These are phyloP conservation scores for Mallotus japonicus DNA, from an alignment of 441 rosid species.

Conservation along the genomic window DNA sequence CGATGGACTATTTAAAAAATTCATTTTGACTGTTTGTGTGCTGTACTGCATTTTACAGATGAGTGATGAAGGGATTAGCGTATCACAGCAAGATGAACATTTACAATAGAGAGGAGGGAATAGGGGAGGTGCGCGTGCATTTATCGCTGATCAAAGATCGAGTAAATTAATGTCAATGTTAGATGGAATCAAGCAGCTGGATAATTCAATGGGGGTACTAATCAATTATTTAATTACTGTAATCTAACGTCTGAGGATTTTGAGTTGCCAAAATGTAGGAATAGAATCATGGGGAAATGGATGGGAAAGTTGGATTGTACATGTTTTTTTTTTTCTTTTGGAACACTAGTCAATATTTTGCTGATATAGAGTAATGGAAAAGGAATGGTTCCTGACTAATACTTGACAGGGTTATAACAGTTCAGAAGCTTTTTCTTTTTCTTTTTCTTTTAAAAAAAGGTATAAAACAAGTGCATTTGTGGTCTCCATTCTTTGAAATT, in stretches of 20 bases:
- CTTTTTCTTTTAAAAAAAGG: too few species aligned
- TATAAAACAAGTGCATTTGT: too few species aligned
- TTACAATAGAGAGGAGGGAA: neutral
- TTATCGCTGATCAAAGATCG: constrained; percentile 6
- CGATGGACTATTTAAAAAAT: neutral
- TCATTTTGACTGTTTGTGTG: neutral
- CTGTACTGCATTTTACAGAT: constrained; percentile 22
- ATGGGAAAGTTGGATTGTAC: constrained; percentile 11
- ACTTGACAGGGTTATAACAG: neutral
- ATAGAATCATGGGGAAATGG: too few species aligned
- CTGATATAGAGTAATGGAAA: neutral
- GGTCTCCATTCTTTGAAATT: neutral
- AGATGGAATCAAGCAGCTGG: constrained; percentile 3
- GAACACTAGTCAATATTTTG: neutral
- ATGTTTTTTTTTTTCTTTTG: neutral
- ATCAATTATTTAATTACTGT: neutral
- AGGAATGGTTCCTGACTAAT: neutral
- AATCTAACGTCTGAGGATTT: constrained; percentile 14
- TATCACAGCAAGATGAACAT: constrained; percentile 10
- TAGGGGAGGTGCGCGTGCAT: constrained; percentile 1
- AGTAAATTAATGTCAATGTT: neutral
- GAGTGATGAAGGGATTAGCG: constrained; percentile 23
- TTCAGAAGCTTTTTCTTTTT: too few species aligned
- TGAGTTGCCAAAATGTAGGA: neutral
- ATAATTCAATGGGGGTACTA: constrained; percentile 9